Conservation (phyloP, 352 stramenopile species). For the Globisporangium canariense region DNA sequence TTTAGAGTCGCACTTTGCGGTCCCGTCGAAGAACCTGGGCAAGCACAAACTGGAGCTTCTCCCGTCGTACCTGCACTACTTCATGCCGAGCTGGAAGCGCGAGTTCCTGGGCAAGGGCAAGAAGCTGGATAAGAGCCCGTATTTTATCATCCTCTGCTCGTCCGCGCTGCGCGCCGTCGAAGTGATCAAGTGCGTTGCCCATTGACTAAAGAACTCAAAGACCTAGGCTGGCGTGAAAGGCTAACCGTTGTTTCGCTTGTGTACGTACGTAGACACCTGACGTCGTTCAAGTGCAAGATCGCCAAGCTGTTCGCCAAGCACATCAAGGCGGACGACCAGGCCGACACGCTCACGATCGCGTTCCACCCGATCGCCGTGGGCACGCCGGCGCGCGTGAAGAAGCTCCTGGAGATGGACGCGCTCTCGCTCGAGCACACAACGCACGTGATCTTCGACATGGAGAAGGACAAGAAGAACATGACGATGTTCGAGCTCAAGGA, state of each 20-base stretch:
- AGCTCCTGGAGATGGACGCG: conserved; percentile 69
- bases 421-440: conserved; percentile 78
- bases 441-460: conserved; percentile 82
- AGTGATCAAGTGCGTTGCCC: conserved; percentile 83
- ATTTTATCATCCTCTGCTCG: conserved; percentile 89
- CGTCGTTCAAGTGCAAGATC: conserved; percentile 87
- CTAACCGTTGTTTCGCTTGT: background rate
- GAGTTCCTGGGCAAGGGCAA: conserved; percentile 75
- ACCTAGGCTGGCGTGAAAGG: background rate
- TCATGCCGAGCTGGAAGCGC: conserved; percentile 71
- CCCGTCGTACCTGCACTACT: conserved; percentile 68
- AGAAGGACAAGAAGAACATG: conserved; percentile 85
- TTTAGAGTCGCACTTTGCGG: conserved; percentile 66
- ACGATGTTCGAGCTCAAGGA: conserved; percentile 84
- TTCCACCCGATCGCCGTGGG: conserved; percentile 81
- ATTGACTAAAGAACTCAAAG: too few relatives aligned
- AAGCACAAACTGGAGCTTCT: conserved; percentile 80
- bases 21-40: conserved; percentile 46
- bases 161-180: conserved; percentile 90
- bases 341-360: conserved; percentile 63
- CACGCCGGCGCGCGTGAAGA: conserved; percentile 74
- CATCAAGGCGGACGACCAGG: conserved; percentile 89
- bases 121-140: conserved; percentile 86
- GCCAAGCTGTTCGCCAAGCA: conserved; percentile 97
- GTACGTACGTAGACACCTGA: conserved; percentile 40